Evolutionary conservation across 306 rosid genomes (phyloP), one percentile per base, ranked within the genome.

Genomic region (Mimosa bimucronata): DNA sequence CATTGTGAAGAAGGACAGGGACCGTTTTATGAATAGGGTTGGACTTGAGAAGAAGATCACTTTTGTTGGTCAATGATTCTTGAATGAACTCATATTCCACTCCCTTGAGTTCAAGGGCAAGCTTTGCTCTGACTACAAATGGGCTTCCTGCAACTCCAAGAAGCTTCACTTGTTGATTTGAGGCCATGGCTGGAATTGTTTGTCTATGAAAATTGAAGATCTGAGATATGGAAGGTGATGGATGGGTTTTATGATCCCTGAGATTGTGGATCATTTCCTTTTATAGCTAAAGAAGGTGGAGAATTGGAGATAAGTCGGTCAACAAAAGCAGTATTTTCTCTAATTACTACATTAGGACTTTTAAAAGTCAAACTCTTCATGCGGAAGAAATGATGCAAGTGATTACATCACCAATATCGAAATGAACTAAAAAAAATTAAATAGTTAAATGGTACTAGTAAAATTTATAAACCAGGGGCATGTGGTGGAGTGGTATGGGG

Each of bases 1-100:
- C 88, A 53, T 85, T 77, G 15, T 85, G 88, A 83, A 87, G 55
- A 18, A 82, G 85, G 30, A 84, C 71, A 0, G 88, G 88, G 3
- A 87, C 90, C 73, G 76, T 82, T 66, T 87, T 84, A 71, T 87
- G 44, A 38, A 84, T 77, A 0, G 88, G 90, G 55, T 87, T 87
- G 75, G 77, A 84, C 2, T 53, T 61, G 50, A 87, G 86, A n/a
- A 87, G 83, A 2, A 68, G 80, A 3, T 16, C 65, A 50, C 88
- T 87, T 57, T 87, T 87, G 69, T 73, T 73, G 6, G 76, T 26
- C 5, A 85, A 38, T 15, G 83, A 60, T 77, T 87, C 85, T 12
- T 82, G 85, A 0, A 79, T 68, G 69, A 82, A 87, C 12, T 79
- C 21, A 66, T 79, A 84, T 1, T 76, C 38, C 9, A 87, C 68